phyloP scores from a whole-genome alignment of 495 filamentous ascomycete species.

The Podospora pseudopauciseta region DNA sequence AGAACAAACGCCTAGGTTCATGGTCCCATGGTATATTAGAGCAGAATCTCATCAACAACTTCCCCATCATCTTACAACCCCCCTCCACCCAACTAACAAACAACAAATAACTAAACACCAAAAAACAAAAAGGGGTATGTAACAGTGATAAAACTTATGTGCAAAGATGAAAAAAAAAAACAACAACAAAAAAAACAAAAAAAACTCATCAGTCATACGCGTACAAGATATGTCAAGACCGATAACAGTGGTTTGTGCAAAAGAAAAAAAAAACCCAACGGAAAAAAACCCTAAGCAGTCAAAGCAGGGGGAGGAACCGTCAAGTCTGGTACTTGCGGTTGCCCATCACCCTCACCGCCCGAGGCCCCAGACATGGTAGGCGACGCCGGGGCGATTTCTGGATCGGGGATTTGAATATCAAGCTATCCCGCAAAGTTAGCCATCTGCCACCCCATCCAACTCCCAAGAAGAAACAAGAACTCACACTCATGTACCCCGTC shows the following conservation, averaged over 20 bases:
- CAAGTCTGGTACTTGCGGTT: neutral
- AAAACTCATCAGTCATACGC: neutral
- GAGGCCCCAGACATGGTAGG: constrained; percentile 30
- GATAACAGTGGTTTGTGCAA: neutral
- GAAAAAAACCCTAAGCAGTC: constrained; percentile 9
- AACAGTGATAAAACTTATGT: constrained; percentile 1
- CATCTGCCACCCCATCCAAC: neutral
- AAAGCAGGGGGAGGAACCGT: constrained; percentile 16
- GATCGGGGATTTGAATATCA: constrained; percentile 38
- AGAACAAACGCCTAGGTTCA: neutral
- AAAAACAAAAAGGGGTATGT: neutral
- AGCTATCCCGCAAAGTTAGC: constrained; percentile 26
- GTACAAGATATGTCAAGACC: neutral
- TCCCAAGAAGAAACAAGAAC: constrained; percentile 21
- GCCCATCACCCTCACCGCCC: constrained; percentile 14
- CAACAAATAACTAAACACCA: neutral
- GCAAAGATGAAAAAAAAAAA: neutral
- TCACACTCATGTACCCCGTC: constrained; percentile 83
- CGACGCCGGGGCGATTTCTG: constrained; percentile 34
- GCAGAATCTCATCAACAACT: constrained; percentile 4
- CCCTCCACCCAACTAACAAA: neutral
- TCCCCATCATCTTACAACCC: neutral
- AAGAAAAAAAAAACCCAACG: neutral
- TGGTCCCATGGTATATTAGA: neutral
- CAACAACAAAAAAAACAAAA: neutral